phyloP scores from a whole-genome alignment of 2,329 filamentous ascomycete genomes.

The Tolypocladium tundrense region DNA sequence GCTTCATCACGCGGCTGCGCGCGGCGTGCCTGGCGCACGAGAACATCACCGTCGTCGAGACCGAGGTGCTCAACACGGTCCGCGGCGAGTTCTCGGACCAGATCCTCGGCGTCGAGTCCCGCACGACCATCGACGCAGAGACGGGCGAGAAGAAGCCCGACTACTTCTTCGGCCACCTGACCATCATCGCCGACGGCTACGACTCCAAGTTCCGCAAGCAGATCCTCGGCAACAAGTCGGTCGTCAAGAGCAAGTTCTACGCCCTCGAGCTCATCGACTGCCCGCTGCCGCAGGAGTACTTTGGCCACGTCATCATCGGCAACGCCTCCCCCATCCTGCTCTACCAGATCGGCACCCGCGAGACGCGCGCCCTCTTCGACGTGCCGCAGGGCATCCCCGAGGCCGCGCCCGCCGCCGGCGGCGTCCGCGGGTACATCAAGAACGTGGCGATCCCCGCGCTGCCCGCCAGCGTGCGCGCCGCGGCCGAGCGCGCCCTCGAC shows the following conservation, averaged over 20 bases:
- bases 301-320: conserved; percentile 82
- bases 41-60: conserved; percentile 88
- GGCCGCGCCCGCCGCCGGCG: conserved; percentile 64
- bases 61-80: conserved; percentile 69
- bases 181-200: conserved; percentile 87
- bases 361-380: conserved; percentile 84
- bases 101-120: conserved; percentile 73
- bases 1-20: conserved; percentile 78
- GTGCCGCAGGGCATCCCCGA: conserved; percentile 68
- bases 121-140: conserved; percentile 45
- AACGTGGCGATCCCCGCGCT: conserved; percentile 72
- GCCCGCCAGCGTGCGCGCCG: conserved; percentile 59
- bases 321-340: conserved; percentile 69
- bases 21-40: conserved; percentile 61
- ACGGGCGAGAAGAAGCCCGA: conserved; percentile 50
- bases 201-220: conserved; percentile 82
- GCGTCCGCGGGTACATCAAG: conserved; percentile 73
- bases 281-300: conserved; percentile 60
- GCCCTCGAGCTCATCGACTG: conserved; percentile 87
- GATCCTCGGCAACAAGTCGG: conserved; percentile 55
- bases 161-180: conserved; percentile 80
- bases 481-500: conserved; percentile 67
- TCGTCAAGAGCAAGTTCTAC: conserved; percentile 81
- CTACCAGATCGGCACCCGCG: conserved; percentile 93
- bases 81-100: conserved; percentile 57